These are phyloP conservation scores for Didymella arachidicola DNA, from an alignment of 2,329 filamentous ascomycete species.

Conservation along the genomic window DNA sequence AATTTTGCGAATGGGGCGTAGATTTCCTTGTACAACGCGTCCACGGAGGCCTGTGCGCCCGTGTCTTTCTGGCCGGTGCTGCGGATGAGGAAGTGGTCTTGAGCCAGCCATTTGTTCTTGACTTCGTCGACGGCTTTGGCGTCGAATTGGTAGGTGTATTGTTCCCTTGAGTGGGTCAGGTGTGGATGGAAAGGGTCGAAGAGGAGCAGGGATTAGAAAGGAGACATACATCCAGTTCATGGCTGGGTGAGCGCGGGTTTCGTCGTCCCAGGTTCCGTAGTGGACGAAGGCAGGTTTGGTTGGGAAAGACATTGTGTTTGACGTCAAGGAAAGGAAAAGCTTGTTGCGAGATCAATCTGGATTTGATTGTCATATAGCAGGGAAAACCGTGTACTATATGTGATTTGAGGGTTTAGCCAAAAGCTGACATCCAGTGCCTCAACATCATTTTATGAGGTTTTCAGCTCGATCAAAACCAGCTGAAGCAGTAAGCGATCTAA, in stretches of 20 bases:
- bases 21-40: constrained; percentile 13
- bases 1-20: constrained; percentile 21
- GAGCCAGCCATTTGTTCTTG: constrained; percentile 3
- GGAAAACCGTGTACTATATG: background rate
- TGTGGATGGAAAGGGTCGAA: background rate
- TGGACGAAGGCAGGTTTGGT: constrained; percentile 24
- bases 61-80: constrained; percentile 19
- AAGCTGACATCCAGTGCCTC: background rate
- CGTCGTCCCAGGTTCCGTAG: constrained; percentile 19
- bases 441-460: background rate
- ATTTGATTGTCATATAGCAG: background rate
- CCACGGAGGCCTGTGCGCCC: constrained; percentile 12
- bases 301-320: constrained; percentile 20
- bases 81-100: constrained; percentile 15
- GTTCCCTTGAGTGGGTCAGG: constrained; percentile 9
- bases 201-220: background rate
- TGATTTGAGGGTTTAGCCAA: background rate
- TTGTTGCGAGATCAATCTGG: too few relatives aligned
- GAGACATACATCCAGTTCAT: constrained; percentile 26
- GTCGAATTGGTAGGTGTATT: constrained; percentile 20
- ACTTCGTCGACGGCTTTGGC: constrained; percentile 16
- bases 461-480: background rate
- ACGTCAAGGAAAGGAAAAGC: background rate
- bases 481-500: background rate
- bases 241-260: constrained; percentile 21